phyloP scores from a whole-genome alignment of 2,329 filamentous ascomycete genomes.

The Diplocarpon mali region DNA sequence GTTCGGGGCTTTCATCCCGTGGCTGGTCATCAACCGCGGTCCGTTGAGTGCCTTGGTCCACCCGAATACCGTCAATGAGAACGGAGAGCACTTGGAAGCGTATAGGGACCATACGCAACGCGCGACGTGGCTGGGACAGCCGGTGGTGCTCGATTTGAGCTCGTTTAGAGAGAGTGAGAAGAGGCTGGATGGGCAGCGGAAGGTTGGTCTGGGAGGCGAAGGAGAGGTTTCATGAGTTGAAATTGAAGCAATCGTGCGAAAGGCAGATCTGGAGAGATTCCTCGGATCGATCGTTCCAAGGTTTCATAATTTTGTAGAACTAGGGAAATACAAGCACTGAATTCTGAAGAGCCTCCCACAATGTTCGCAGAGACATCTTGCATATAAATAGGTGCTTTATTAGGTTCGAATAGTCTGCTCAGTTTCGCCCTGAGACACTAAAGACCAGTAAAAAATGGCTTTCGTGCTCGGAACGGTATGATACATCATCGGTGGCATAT shows the following conservation, averaged over 20 bases:
- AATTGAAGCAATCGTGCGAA: background rate
- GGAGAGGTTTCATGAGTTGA: background rate
- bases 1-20: slow-evolving; percentile 81
- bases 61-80: slow-evolving; percentile 62
- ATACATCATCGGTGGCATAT: background rate
- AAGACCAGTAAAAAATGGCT: background rate
- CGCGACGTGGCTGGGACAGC: slow-evolving; percentile 66
- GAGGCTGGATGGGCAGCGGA: background rate
- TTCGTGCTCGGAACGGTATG: slow-evolving; percentile 4
- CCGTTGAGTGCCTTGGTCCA: slow-evolving; percentile 71
- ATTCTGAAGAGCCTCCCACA: too few species aligned
- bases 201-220: background rate
- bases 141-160: slow-evolving; percentile 46
- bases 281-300: too few species aligned
- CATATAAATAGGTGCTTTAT: too few species aligned
- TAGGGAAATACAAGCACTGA: too few species aligned
- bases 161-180: slow-evolving; percentile 29
- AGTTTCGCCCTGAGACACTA: too few species aligned
- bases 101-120: slow-evolving; percentile 39
- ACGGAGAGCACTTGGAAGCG: slow-evolving; percentile 26
- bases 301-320: too few species aligned
- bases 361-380: too few species aligned
- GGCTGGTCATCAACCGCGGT: slow-evolving; percentile 73
- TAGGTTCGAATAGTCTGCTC: too few species aligned
- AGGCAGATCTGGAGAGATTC: too few species aligned